Percentiles rank a stretch among this genome's conserved stretches.
Evolutionary conservation across 495 filamentous ascomycete genomes (phyloP).

Genomic region (Symbiotaphrina buchneri): DNA sequence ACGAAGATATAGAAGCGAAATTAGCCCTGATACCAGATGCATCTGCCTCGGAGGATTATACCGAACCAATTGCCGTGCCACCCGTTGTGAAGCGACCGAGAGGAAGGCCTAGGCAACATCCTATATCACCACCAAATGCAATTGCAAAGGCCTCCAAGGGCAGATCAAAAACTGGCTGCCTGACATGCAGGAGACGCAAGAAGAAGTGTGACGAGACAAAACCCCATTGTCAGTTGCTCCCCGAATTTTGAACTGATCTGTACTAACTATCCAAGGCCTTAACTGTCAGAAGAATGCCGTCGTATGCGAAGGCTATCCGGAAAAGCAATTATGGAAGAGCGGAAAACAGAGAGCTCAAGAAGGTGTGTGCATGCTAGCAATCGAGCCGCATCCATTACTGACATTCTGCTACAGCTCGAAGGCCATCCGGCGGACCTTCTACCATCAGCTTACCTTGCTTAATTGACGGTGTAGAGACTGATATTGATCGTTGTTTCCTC

Average conservation of each 20-base stretch:
- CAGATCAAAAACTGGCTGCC: conserved; percentile 84
- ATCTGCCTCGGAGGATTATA: no score
- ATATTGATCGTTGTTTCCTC: conserved; percentile 62
- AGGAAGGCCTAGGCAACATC: conserved; percentile 72
- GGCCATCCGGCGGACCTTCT: no score
- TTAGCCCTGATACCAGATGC: no score
- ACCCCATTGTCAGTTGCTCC: conserved; percentile 40
- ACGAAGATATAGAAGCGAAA: no score
- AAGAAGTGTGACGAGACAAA: conserved; percentile 98
- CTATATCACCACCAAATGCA: conserved; percentile 28
- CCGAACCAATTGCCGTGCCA: no score
- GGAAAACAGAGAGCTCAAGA: conserved; percentile 56
- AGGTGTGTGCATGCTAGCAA: conserved; percentile 22
- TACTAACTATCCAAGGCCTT: conserved; percentile 27
- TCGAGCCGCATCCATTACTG: no score
- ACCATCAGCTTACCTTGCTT: conserved; percentile 60
- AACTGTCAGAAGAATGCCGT: conserved; percentile 92
- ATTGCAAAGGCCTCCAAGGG: conserved; percentile 57
- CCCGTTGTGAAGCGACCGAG: conserved; percentile 38
- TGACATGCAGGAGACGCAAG: conserved; percentile 77
- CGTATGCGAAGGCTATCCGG: conserved; percentile 81
- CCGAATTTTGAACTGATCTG: conserved; percentile 3
- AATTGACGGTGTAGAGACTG: conserved; percentile 70
- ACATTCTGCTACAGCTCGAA: no score
- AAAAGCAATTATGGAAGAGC: conserved; percentile 69